Base-by-base conservation (phyloP, 352 stramenopile genomes). In the Pythium scleroteichum region DNA sequence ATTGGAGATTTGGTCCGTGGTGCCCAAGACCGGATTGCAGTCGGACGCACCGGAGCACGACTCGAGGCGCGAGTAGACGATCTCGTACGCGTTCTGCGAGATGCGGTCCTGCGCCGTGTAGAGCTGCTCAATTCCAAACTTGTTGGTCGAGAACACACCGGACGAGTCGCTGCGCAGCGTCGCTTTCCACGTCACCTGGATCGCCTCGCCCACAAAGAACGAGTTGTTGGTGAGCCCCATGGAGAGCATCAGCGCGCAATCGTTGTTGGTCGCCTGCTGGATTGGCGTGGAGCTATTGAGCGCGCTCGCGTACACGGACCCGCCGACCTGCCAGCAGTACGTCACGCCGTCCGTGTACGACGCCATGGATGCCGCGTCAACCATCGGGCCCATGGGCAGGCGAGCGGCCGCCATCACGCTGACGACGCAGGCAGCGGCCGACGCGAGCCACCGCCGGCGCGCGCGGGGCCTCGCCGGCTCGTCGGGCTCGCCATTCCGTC, bases 151-250 rank as follows among this genome's bases (percentile, higher is more conserved):
- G 10, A 89, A 59, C 6, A 39, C 52, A 20, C 62, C 66, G 27
- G 69, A 73, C 13, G 59, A 62, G 47, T 75, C 55, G 20, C 69
- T 26, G 8, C 79, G 79, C 46, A 85, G 50, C 13, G 73, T 84
- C 39, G 80, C 84, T 23, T 80, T 91, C 84, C 84, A 93, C 19
- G 66, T 79, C 24, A 87, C 73, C 33, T 78, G 54, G 41, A 93
- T 75, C 3, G 76, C 68, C 35, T 90, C 79, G 62, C 78, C 75
- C 19, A 73, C 75, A 54, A 82, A 83, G 41, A 87, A 76, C 7
- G 80, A 55, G 17, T 64, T 60, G 17, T 73, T 69, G 26, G 70
- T 62, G 29, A 87, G 67, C 22, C 42, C 29, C 23, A 93, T 63
- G 7, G 78, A 76, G 33, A 93, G 60, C 38, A 63, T 53, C 9